Base-by-base conservation (phyloP, 75 land plant genomes). In the Adiantum capillusveneris region DNA sequence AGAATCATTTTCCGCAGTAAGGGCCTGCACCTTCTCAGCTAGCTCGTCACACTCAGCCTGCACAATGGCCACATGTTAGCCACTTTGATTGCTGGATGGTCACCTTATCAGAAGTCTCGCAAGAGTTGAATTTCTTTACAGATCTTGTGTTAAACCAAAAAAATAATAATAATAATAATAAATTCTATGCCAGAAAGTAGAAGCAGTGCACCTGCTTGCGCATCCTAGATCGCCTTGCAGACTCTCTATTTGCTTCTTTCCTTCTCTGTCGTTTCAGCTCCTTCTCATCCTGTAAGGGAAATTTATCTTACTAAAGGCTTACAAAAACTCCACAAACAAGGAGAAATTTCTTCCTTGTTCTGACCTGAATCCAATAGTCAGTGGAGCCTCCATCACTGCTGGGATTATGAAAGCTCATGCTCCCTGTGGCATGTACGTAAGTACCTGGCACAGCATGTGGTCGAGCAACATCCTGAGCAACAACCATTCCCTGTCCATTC, bases 211-310 rank as follows among this genome's bases (percentile, higher is more conserved):
- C 50, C 85, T 86, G 90, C 68, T 86, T 86, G 13, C 90, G 82
- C 69, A 86, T 55, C 65, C 90, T 71, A 30, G 90, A 86, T 26
- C 90, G 58, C n/a, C 90, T 68, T 20, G 90, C 90, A 55, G 90
- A 86, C 60, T 86, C 90, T 52, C 90, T 60, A 49, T 86, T 86
- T 12, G 90, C 81, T 53, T 86, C 84, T 69, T 86, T 86, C 41
- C 90, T 76, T 64, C 68, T 74, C 57, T 86, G 85, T 58, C 90
- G 74, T 56, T 86, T 86, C 41, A 86, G 79, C 65, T 86, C 90
- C 53, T 86, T 73, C 60, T 86, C 90, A 77, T 86, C 90, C 90
- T 77, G 63, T 28, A 21, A 12, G 18, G 31, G 18, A 59, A 37
- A 18, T 31, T 7, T n/a, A 59, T 6, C 13, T 36, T 2, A 3